A percentile compares a stretch with the other conserved stretches of the same genome.
These are phyloP conservation scores for Phellopilus nigrolimitatus DNA, from an alignment of 1,284 basidiomycete genomes.

Conservation along the genomic window DNA sequence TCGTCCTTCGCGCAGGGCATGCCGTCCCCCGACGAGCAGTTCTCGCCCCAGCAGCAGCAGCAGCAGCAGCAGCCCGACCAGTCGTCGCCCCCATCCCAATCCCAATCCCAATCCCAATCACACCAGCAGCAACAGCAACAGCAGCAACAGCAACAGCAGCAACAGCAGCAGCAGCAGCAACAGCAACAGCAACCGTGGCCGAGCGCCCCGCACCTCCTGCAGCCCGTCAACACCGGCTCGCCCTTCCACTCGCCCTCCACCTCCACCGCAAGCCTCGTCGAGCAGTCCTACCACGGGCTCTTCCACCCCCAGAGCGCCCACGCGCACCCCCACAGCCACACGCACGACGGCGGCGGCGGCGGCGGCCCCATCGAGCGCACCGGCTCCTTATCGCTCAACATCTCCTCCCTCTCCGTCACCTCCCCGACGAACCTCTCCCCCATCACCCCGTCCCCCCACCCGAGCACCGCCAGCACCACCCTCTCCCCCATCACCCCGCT, in stretches of 20 bases:
- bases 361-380: constrained; percentile 26
- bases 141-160: constrained; percentile 17
- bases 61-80: constrained; percentile 22
- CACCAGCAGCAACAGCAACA: constrained; percentile 23
- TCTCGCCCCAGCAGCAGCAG: constrained; percentile 31
- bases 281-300: constrained; percentile 1
- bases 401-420: constrained; percentile 56
- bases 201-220: constrained; percentile 26
- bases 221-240: constrained; percentile 30
- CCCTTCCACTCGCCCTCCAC: constrained; percentile 35
- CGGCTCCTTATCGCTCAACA: constrained; percentile 54
- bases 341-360: constrained; percentile 26
- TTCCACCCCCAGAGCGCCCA: constrained; percentile 26
- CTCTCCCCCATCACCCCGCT: constrained; percentile 57
- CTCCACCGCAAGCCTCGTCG: constrained; percentile 30
- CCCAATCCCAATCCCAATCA: constrained; percentile 5
- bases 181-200: constrained; percentile 30
- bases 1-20: constrained; percentile 30
- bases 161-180: constrained; percentile 21
- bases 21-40: constrained; percentile 31
- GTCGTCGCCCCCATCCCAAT: constrained; percentile 13
- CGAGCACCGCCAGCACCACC: constrained; percentile 26
- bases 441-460: constrained; percentile 33
- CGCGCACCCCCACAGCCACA: constrained; percentile 21
- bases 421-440: constrained; percentile 56